phyloP scores from a whole-genome alignment of 805 yeast genomes.

The Tetrapisispora nanseiensis region DNA sequence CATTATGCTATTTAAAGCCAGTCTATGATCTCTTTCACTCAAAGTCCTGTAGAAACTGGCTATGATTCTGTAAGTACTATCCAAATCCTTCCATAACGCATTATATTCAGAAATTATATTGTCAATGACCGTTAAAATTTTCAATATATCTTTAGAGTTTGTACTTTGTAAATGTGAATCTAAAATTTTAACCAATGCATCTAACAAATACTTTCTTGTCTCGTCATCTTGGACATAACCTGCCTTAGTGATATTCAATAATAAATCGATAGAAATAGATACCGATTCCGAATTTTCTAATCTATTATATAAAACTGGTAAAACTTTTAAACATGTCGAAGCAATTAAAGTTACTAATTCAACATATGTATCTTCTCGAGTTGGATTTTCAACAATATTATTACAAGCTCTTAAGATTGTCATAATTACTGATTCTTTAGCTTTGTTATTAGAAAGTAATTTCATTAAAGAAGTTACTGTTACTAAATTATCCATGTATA shows the following conservation, averaged over 20 bases:
- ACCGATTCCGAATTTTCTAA: conserved; percentile 36
- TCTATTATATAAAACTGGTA: conserved; percentile 41
- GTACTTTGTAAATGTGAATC: conserved; percentile 48
- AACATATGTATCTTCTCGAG: conserved; percentile 36
- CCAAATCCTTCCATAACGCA: conserved; percentile 42
- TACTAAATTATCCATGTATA: conserved; percentile 45
- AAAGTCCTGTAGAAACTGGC: conserved; percentile 52
- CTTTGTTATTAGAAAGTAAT: conserved; percentile 42
- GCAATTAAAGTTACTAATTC: conserved; percentile 49
- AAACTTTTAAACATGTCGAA: conserved; percentile 40
- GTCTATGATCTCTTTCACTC: conserved; percentile 53
- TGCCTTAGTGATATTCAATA: conserved; percentile 44
- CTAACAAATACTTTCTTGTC: conserved; percentile 43
- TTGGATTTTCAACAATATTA: conserved; percentile 35
- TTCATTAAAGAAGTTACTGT: conserved; percentile 48
- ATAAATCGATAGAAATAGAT: conserved; percentile 41
- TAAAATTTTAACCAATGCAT: conserved; percentile 49
- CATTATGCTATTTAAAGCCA: conserved; percentile 51
- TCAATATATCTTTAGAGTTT: conserved; percentile 42
- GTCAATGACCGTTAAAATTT: conserved; percentile 48
- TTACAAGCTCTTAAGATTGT: conserved; percentile 47
- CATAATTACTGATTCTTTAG: conserved; percentile 57
- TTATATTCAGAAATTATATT: conserved; percentile 44
- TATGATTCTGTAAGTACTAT: conserved; percentile 39
- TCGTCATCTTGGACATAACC: conserved; percentile 47